These are phyloP conservation scores for Penstemon davidsonii DNA, from an alignment of 257 asterid genomes.

Conservation along the genomic window DNA sequence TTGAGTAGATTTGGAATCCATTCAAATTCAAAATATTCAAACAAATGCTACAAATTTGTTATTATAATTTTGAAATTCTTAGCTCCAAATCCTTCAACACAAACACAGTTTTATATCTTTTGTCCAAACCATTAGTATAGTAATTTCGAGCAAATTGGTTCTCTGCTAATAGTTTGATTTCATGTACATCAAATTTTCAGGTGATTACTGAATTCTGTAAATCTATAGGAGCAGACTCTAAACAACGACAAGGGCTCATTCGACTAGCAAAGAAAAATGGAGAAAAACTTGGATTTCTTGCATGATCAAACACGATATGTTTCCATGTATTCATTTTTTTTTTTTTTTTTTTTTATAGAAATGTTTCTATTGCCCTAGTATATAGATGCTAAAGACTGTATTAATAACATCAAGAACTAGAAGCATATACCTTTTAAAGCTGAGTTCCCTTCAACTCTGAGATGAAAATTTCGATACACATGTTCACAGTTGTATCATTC, in stretches of 20 bases:
- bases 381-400: conserved; percentile 23
- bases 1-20: too few species aligned
- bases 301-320: conserved; percentile 27
- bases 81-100: too few species aligned
- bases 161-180: neutral
- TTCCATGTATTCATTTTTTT: neutral
- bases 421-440: conserved; percentile 14
- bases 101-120: too few species aligned
- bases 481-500: neutral
- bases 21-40: too few species aligned
- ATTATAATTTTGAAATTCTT: too few species aligned
- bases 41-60: too few species aligned
- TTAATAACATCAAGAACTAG: conserved; percentile 20
- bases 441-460: conserved; percentile 10
- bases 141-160: neutral
- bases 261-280: conserved; percentile 68
- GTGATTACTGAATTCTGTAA: conserved; percentile 62
- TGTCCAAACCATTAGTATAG: too few species aligned
- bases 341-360: neutral
- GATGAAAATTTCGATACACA: conserved; percentile 3
- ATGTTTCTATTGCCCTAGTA: neutral
- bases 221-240: conserved; percentile 53
- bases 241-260: conserved; percentile 67
- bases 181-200: conserved; percentile 22
- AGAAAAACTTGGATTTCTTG: conserved; percentile 64